Percentiles rank a stretch among this genome's conserved stretches.
phyloP scores from a whole-genome alignment of 495 filamentous ascomycete genomes.

The Articulospora tetracladia region DNA sequence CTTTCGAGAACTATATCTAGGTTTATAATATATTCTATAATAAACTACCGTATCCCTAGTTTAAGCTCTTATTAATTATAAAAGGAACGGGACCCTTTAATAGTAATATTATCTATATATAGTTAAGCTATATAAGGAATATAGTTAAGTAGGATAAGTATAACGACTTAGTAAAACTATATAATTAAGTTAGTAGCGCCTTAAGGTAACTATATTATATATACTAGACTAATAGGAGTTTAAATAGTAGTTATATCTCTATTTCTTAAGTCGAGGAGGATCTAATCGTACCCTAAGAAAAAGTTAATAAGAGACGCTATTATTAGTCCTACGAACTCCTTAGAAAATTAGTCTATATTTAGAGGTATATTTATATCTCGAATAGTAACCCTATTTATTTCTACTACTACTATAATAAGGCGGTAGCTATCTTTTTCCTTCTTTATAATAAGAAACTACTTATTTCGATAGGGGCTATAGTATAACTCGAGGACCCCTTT shows the following conservation, averaged over 20 bases:
- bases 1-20: background rate
- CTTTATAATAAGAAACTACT: too few species aligned
- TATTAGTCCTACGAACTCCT: background rate
- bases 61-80: background rate
- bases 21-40: background rate
- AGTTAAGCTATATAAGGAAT: background rate
- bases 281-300: background rate
- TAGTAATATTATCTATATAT: background rate
- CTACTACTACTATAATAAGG: background rate
- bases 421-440: too few species aligned
- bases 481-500: too few species aligned
- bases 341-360: background rate
- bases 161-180: too few species aligned
- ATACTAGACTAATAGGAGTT: background rate
- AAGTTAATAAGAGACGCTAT: background rate
- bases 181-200: too few species aligned
- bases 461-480: too few species aligned
- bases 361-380: background rate
- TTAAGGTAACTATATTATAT: too few species aligned
- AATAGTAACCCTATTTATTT: background rate
- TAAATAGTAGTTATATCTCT: background rate
- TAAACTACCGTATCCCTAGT: background rate
- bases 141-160: background rate
- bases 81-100: background rate
- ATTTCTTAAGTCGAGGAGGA: background rate